These are phyloP conservation scores for Porodaedalea pini DNA, from an alignment of 1,284 basidiomycete species.

Conservation along the genomic window DNA sequence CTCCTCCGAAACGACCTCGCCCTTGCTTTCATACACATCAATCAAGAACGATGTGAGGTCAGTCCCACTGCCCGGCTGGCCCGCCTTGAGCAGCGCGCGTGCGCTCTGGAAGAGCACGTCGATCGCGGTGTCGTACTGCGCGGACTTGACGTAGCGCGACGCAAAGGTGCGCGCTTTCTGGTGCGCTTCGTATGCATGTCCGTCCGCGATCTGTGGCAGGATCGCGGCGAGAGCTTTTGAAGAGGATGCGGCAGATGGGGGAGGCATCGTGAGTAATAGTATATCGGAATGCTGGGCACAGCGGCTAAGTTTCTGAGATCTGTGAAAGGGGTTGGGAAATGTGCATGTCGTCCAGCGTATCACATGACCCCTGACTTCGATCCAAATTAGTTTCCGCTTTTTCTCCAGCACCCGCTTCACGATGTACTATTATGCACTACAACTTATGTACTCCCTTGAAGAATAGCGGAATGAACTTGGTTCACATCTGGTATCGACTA, in stretches of 20 bases:
- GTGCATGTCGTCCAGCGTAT: too few relatives aligned
- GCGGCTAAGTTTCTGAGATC: not conserved
- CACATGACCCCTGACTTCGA: too few relatives aligned
- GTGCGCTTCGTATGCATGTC: constrained; percentile 85
- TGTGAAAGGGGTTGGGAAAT: too few relatives aligned
- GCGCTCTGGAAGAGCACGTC: constrained; percentile 86
- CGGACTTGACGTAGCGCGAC: constrained; percentile 76
- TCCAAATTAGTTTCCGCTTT: too few relatives aligned
- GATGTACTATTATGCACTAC: too few relatives aligned
- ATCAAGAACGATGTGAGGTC: constrained; percentile 78
- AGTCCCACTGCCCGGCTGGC: constrained; percentile 83
- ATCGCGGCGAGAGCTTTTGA: constrained; percentile 71
- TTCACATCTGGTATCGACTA: too few relatives aligned
- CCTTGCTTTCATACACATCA: constrained; percentile 75
- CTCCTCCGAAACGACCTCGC: constrained; percentile 64
- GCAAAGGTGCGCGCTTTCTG: constrained; percentile 94
- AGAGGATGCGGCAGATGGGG: constrained; percentile 40
- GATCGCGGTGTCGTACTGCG: constrained; percentile 77
- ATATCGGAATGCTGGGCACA: too few relatives aligned
- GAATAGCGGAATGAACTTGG: too few relatives aligned
- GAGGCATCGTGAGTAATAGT: constrained; percentile 20
- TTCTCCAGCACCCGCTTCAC: too few relatives aligned
- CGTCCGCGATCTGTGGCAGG: constrained; percentile 64
- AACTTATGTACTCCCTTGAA: too few relatives aligned
- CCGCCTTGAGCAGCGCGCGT: constrained; percentile 78